Evolutionary conservation across 2,329 filamentous ascomycete genomes (phyloP).

Genomic region (Microcyclospora tardicrescens): DNA sequence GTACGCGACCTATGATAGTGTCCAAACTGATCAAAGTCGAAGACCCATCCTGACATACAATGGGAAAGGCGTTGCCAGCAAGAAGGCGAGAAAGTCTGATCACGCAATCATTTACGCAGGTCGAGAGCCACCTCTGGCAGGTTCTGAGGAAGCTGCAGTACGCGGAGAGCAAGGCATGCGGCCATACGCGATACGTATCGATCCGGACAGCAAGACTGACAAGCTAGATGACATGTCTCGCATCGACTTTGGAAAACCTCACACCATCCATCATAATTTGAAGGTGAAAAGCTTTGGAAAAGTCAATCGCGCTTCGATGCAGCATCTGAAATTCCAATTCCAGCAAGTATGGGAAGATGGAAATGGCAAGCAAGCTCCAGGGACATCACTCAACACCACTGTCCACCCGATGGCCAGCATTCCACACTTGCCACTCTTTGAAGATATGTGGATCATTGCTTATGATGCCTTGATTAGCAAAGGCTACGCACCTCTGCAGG

Average conservation of each 20-base stretch:
- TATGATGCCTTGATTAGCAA: no score
- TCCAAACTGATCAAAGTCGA: no score
- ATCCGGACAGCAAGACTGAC: slow-evolving; percentile 1
- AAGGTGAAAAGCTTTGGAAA: slow-evolving; percentile 11
- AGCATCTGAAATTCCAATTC: slow-evolving; percentile 1
- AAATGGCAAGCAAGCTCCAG: no score
- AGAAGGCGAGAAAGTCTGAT: slow-evolving; percentile 3
- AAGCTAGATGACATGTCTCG: slow-evolving; percentile 8
- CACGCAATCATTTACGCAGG: slow-evolving; percentile 10
- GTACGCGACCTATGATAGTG: no score
- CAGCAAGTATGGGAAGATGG: slow-evolving; percentile 4
- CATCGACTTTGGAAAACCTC: slow-evolving; percentile 8
- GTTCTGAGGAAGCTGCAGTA: slow-evolving; percentile 2
- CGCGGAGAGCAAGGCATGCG: slow-evolving; percentile 7
- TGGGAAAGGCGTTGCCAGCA: slow-evolving; percentile 5
- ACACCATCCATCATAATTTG: slow-evolving; percentile 15
- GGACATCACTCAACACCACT: no score
- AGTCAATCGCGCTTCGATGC: slow-evolving; percentile 6
- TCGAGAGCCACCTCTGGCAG: neutral
- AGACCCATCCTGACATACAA: slow-evolving; percentile 11
- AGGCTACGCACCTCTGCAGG: no score
- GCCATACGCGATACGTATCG: slow-evolving; percentile 10
- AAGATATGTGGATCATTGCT: no score
- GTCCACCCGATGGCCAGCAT: no score
- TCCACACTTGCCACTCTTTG: no score